These are phyloP conservation scores for Pneumocystis sp. DNA, from an alignment of 1,139 yeast species.

Conservation along the genomic window DNA sequence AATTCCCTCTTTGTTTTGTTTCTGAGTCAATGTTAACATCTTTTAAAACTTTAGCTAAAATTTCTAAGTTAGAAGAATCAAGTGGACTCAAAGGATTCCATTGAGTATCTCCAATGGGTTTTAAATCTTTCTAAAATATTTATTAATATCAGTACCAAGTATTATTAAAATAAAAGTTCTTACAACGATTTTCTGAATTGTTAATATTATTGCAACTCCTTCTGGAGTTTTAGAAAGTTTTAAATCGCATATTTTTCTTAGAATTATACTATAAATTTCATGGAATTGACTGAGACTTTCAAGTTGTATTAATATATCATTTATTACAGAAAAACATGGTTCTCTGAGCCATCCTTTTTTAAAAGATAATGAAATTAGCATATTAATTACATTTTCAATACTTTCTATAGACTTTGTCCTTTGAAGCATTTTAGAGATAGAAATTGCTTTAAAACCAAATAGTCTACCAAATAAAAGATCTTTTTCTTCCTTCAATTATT, in stretches of 20 bases:
- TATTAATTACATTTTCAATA: slow-evolving; percentile 29
- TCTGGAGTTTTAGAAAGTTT: slow-evolving; percentile 58
- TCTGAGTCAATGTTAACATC: slow-evolving; percentile 9
- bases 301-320: slow-evolving; percentile 33
- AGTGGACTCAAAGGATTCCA: slow-evolving; percentile 73
- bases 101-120: slow-evolving; percentile 11
- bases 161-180: background rate
- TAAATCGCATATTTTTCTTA: slow-evolving; percentile 32
- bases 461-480: slow-evolving; percentile 67
- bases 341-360: slow-evolving; percentile 78
- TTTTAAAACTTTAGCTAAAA: slow-evolving; percentile 45
- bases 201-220: slow-evolving; percentile 60
- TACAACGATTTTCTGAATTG: slow-evolving; percentile 20
- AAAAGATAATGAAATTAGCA: slow-evolving; percentile 44
- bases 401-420: slow-evolving; percentile 21
- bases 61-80: slow-evolving; percentile 45
- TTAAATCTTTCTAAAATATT: slow-evolving; percentile 22
- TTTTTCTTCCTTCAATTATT: slow-evolving; percentile 45
- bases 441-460: slow-evolving; percentile 67
- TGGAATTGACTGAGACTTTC: slow-evolving; percentile 8
- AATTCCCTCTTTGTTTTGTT: slow-evolving; percentile 34
- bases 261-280: slow-evolving; percentile 23
- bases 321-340: slow-evolving; percentile 57
- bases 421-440: slow-evolving; percentile 41
- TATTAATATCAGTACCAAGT: slow-evolving; percentile 25